These are phyloP conservation scores for Herpetomonas muscarum DNA, from an alignment of 208 protist species.

Conservation along the genomic window DNA sequence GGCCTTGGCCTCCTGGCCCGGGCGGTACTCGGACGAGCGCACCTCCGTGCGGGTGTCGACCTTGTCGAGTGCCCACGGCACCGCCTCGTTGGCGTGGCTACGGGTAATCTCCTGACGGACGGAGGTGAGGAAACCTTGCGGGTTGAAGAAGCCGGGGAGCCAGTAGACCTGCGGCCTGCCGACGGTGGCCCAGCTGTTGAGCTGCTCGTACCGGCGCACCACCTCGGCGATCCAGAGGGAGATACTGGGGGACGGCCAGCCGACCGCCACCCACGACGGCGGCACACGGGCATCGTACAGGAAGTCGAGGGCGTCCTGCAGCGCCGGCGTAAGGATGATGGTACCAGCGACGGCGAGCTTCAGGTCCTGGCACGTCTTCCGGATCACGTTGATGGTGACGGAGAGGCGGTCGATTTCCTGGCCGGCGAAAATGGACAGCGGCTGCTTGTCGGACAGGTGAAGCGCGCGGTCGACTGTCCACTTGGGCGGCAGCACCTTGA, in stretches of 20 bases:
- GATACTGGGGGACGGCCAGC: constrained; percentile 95
- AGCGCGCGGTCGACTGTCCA: constrained; percentile 84
- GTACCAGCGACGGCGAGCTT: constrained; percentile 96
- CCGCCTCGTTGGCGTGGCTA: constrained; percentile 83
- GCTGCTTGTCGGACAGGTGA: constrained; percentile 82
- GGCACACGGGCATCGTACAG: constrained; percentile 97
- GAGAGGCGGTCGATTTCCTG: constrained; percentile 97
- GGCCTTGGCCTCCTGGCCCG: constrained; percentile 88
- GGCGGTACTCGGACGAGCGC: constrained; percentile 86
- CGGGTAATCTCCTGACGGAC: constrained; percentile 96
- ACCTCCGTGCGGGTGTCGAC: constrained; percentile 95
- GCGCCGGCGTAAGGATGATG: constrained; percentile 95
- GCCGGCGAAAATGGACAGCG: constrained; percentile 95
- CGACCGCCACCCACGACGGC: constrained; percentile 92
- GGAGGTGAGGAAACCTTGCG: constrained; percentile 98
- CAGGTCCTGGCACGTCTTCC: constrained; percentile 90
- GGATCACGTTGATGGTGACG: constrained; percentile 74
- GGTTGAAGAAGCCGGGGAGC: constrained; percentile 99
- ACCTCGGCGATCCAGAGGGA: constrained; percentile 97
- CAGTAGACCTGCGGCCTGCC: constrained; percentile 94
- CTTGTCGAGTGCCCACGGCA: constrained; percentile 97
- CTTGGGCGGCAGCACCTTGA: constrained; percentile 89
- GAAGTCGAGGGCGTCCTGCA: constrained; percentile 94
- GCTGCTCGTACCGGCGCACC: constrained; percentile 93
- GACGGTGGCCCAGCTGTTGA: constrained; percentile 88